Percentiles rank a stretch among this genome's conserved stretches.
These are phyloP conservation scores for Cardamine resedifolia DNA, from an alignment of 345 rosid species.

Conservation along the genomic window DNA sequence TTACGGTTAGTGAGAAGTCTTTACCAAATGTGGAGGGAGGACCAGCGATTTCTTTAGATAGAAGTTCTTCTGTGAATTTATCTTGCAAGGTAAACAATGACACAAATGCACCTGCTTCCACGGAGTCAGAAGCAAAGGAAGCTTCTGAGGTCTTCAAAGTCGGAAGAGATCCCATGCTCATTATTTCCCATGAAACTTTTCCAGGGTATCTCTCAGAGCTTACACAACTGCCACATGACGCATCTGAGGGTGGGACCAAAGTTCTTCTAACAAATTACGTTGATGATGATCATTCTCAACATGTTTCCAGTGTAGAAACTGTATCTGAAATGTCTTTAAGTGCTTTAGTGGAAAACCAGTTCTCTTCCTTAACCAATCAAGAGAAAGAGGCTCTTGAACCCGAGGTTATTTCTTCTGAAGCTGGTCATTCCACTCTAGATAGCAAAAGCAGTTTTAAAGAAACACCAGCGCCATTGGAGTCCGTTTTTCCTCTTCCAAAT, in stretches of 20 bases:
- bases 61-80: constrained; percentile 15
- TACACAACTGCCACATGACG: constrained; percentile 1
- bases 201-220: not conserved
- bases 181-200: too few species aligned
- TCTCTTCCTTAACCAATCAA: constrained; percentile 18
- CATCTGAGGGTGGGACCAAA: not conserved
- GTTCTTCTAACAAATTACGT: not conserved
- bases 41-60: not conserved
- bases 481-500: not conserved
- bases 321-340: constrained; percentile 31
- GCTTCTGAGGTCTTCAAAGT: not conserved
- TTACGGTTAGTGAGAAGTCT: not conserved
- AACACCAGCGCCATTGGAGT: not conserved
- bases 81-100: not conserved
- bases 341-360: constrained; percentile 25
- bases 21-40: not conserved
- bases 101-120: constrained; percentile 5
- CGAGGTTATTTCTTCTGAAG: constrained; percentile 4
- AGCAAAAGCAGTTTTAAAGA: not conserved
- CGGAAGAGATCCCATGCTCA: constrained; percentile 4
- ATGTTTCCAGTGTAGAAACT: constrained; percentile 17
- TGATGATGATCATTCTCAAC: not conserved
- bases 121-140: constrained; percentile 8
- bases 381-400: constrained; percentile 18
- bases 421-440: not conserved